phyloP scores from a whole-genome alignment of 352 stramenopile genomes.

The Elongisporangium anandrum region DNA sequence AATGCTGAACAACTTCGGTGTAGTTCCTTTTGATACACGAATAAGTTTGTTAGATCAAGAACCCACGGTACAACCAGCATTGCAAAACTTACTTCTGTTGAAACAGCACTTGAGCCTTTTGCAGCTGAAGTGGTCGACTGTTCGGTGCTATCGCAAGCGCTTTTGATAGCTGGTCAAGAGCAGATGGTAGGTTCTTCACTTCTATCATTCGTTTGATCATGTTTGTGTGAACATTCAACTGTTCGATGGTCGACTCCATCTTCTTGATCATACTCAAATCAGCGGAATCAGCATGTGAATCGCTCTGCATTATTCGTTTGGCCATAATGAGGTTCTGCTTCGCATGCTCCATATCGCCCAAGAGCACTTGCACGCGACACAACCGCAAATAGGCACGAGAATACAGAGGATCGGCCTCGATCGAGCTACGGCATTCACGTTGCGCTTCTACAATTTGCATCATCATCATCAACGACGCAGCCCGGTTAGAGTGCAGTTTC shows the following conservation, averaged over 20 bases:
- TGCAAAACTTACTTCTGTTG: conserved; percentile 49
- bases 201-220: conserved; percentile 65
- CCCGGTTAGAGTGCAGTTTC: conserved; percentile 76
- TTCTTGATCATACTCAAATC: conserved; percentile 47
- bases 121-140: conserved; percentile 47
- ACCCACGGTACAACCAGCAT: not conserved
- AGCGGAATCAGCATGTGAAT: conserved; percentile 17
- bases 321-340: conserved; percentile 46
- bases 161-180: conserved; percentile 39
- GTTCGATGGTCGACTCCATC: conserved; percentile 46
- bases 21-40: conserved; percentile 38
- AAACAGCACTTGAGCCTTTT: conserved; percentile 62
- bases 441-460: conserved; percentile 66
- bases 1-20: conserved; percentile 42
- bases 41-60: conserved; percentile 2
- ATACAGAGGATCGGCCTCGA: conserved; percentile 63
- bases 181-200: conserved; percentile 36
- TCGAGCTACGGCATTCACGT: conserved; percentile 58
- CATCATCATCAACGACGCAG: conserved; percentile 77
- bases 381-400: conserved; percentile 69
- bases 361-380: conserved; percentile 60
- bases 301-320: conserved; percentile 27
- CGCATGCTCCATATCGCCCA: conserved; percentile 50
- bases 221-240: conserved; percentile 32
- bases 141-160: conserved; percentile 49